phyloP scores from a whole-genome alignment of 2,329 filamentous ascomycete genomes.

The Sclerotinia borealis region DNA sequence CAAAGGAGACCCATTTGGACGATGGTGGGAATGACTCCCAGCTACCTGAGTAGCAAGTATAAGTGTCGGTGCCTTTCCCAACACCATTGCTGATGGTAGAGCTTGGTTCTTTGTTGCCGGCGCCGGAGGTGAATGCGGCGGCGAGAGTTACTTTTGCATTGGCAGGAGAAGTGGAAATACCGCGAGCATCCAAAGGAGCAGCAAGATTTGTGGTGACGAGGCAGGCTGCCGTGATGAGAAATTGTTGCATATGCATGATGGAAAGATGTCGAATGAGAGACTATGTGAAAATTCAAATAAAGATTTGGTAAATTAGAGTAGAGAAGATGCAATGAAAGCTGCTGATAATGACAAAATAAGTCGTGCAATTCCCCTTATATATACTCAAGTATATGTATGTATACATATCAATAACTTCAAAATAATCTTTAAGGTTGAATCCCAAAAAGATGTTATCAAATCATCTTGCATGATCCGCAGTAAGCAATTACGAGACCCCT shows the following conservation, averaged over 20 bases:
- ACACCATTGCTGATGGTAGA: constrained; percentile 15
- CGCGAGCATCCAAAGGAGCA: background rate
- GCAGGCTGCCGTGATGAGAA: background rate
- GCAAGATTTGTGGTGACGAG: background rate
- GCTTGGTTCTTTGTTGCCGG: constrained; percentile 18
- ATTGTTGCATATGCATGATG: constrained; percentile 7
- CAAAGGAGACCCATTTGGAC: constrained; percentile 26
- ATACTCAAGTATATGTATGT: too few species aligned
- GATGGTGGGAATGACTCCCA: constrained; percentile 24
- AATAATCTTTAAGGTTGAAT: background rate
- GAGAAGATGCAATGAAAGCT: background rate
- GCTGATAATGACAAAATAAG: background rate
- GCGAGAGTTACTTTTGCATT: constrained; percentile 16
- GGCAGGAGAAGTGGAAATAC: background rate
- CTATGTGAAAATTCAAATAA: background rate
- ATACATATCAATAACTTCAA: background rate
- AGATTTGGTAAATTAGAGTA: background rate
- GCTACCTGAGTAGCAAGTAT: constrained; percentile 31
- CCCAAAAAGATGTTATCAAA: background rate
- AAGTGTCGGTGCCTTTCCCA: constrained; percentile 22
- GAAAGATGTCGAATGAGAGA: background rate
- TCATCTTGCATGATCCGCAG: background rate
- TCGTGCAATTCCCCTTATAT: background rate
- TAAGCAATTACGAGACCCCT: background rate
- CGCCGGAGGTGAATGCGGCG: constrained; percentile 15